phyloP scores from a whole-genome alignment of 441 rosid genomes.

The Jatropha podagrica region DNA sequence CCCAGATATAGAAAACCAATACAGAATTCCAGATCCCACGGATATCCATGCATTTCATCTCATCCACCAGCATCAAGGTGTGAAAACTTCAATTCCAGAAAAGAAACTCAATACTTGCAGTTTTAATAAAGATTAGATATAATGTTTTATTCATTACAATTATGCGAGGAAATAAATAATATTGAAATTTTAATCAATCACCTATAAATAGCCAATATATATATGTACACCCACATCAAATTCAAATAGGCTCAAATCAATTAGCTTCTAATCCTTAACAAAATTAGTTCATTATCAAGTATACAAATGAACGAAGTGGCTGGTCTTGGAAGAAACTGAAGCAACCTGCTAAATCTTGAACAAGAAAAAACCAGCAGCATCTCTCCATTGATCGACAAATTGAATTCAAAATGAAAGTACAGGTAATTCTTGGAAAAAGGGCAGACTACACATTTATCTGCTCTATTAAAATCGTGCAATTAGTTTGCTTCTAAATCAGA shows the following conservation, averaged over 20 bases:
- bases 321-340: not conserved
- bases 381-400: not conserved
- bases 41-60: not conserved
- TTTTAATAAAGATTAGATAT: not conserved
- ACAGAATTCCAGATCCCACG: not conserved
- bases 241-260: not conserved
- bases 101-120: not conserved
- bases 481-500: not conserved
- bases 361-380: not conserved
- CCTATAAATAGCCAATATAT: not conserved
- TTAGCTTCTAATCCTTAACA: not conserved
- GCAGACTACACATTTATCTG: not conserved
- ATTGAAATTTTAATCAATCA: not conserved
- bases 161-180: not conserved
- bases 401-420: not conserved
- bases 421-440: not conserved
- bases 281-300: too few species aligned
- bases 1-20: constrained; percentile 3
- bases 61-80: not conserved
- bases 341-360: not conserved
- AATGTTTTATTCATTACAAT: not conserved
- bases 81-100: not conserved
- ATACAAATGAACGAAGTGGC: not conserved
- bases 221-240: not conserved
- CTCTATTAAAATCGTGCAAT: constrained; percentile 1